A percentile compares a stretch with the other conserved stretches of the same genome.
Conservation (phyloP, 1,139 yeast species). For the Maudiozyma humilis region DNA sequence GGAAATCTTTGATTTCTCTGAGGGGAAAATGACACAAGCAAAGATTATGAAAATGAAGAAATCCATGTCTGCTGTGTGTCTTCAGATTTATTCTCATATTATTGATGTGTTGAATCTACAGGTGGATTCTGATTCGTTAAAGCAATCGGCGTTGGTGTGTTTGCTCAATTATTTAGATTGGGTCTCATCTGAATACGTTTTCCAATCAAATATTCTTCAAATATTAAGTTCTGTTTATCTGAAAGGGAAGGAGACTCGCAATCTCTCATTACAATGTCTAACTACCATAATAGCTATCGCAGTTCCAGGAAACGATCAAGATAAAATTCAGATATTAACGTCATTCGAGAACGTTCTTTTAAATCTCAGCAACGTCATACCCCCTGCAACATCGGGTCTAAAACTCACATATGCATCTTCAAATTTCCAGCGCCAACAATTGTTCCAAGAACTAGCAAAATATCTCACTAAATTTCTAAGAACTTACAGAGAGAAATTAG, state of each 20-base stretch:
- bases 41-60: conserved; percentile 70
- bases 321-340: conserved; percentile 42
- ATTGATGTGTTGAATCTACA: conserved; percentile 73
- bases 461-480: conserved; percentile 75
- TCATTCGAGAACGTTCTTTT: conserved; percentile 68
- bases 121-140: conserved; percentile 65
- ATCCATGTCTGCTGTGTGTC: conserved; percentile 80
- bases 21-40: conserved; percentile 91
- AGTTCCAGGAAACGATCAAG: conserved; percentile 43
- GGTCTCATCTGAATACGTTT: conserved; percentile 82
- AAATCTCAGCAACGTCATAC: conserved; percentile 55
- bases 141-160: conserved; percentile 72
- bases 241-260: conserved; percentile 67
- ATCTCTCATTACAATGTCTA: conserved; percentile 76
- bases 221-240: conserved; percentile 66
- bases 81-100: conserved; percentile 83
- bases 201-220: conserved; percentile 70
- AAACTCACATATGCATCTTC: conserved; percentile 65
- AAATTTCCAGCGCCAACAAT: conserved; percentile 74
- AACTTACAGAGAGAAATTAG: conserved; percentile 66
- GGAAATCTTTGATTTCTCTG: conserved; percentile 88
- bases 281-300: conserved; percentile 77
- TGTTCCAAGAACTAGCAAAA: conserved; percentile 88
- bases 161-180: conserved; percentile 78
- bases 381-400: conserved; percentile 56